phyloP scores from a whole-genome alignment of 805 yeast genomes.

The Wickerhamiella allomyrinae region DNA sequence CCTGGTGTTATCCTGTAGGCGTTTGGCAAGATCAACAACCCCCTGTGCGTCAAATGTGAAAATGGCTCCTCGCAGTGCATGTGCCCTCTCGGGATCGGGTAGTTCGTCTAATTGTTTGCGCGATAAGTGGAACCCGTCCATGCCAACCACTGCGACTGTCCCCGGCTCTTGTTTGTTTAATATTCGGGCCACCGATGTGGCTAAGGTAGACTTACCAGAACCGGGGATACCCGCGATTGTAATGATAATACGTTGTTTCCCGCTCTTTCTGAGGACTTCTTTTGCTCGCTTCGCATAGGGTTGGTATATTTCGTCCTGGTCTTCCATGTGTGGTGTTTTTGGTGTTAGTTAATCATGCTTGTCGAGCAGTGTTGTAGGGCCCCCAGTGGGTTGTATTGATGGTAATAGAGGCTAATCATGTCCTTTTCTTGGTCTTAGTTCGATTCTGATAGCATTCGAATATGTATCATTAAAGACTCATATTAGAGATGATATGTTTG shows the following conservation, averaged over 20 bases:
- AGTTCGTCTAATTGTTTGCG: slow-evolving; percentile 34
- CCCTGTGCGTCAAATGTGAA: slow-evolving; percentile 60
- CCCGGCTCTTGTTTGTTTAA: slow-evolving; percentile 24
- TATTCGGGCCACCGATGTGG: slow-evolving; percentile 31
- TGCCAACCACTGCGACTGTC: slow-evolving; percentile 32
- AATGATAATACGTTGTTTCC: slow-evolving; percentile 33
- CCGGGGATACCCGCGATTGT: slow-evolving; percentile 72
- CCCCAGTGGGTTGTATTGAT: too few species aligned
- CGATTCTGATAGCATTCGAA: too few species aligned
- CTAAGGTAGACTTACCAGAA: slow-evolving; percentile 65
- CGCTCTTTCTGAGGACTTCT: neutral
- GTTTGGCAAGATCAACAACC: slow-evolving; percentile 26
- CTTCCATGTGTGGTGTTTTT: neutral
- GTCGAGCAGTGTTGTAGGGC: too few species aligned
- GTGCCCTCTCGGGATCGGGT: slow-evolving; percentile 42
- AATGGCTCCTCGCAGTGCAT: slow-evolving; percentile 67
- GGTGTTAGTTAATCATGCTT: too few species aligned
- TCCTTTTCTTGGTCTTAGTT: too few species aligned
- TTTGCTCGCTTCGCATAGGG: neutral
- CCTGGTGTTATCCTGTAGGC: slow-evolving; percentile 17
- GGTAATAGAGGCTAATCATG: too few species aligned
- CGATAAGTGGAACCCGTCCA: slow-evolving; percentile 71
- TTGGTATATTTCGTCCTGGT: neutral
- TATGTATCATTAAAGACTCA: too few species aligned
- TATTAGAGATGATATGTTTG: too few species aligned